phyloP scores from a whole-genome alignment of 2,329 filamentous ascomycete genomes.

The Sclerotinia glacialis region DNA sequence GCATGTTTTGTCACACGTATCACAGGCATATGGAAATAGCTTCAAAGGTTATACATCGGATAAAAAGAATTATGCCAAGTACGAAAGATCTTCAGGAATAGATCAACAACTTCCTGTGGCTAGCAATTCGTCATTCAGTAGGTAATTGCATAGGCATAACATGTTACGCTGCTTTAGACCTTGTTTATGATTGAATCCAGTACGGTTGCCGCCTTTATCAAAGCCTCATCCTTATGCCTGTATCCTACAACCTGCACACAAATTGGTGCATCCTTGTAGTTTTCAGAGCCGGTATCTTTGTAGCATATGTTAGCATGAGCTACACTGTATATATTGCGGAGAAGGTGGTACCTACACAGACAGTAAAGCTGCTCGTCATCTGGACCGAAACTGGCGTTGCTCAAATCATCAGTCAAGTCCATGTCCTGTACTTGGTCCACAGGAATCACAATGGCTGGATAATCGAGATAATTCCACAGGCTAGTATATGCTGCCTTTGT shows the following conservation, averaged over 20 bases:
- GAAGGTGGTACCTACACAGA: constrained; percentile 31
- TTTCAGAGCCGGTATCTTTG: constrained; percentile 38
- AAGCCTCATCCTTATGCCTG: constrained; percentile 36
- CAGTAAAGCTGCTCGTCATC: constrained; percentile 31
- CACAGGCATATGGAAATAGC: neutral
- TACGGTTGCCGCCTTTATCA: constrained; percentile 32
- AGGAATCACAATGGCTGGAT: neutral
- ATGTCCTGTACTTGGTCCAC: constrained; percentile 32
- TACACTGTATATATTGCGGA: constrained; percentile 1
- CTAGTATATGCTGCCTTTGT: constrained; percentile 45
- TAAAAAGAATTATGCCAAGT: neutral
- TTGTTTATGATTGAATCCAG: constrained; percentile 29
- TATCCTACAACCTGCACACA: constrained; percentile 40
- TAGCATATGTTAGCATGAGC: constrained; percentile 23
- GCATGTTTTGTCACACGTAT: neutral
- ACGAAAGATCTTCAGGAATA: neutral
- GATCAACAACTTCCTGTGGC: no score
- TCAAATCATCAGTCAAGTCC: constrained; percentile 34
- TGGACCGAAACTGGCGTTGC: constrained; percentile 35
- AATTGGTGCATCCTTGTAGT: constrained; percentile 36
- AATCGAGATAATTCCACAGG: constrained; percentile 50
- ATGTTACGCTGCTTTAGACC: neutral
- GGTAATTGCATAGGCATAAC: neutral
- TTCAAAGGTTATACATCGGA: neutral
- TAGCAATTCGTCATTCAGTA: neutral